Percentiles rank a stretch among this genome's conserved stretches.
Evolutionary conservation across 1,139 yeast genomes (phyloP).

Genomic region (Sugiyamaella sp.): DNA sequence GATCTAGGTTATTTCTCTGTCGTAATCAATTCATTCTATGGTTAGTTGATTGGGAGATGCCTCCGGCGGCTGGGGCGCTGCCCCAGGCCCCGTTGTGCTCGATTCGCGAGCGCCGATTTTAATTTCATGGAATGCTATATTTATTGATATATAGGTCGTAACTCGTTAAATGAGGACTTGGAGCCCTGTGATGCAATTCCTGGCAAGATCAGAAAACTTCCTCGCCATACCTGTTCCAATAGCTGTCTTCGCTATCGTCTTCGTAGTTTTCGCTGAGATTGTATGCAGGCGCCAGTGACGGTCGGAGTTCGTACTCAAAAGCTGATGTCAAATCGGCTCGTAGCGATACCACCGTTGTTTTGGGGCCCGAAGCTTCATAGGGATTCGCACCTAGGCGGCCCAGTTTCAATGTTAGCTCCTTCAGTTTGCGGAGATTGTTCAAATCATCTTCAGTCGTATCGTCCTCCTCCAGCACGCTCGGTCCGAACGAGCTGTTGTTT

Average conservation of each 20-base stretch:
- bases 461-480: slow-evolving; percentile 12
- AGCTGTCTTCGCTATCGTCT: slow-evolving; percentile 24
- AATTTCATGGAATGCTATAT: neutral
- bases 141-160: neutral
- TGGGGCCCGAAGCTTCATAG: neutral
- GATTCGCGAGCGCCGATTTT: neutral
- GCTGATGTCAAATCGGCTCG: neutral
- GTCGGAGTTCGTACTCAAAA: slow-evolving; percentile 11
- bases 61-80: slow-evolving; percentile 1
- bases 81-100: neutral
- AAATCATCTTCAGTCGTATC: slow-evolving; percentile 4
- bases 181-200: neutral
- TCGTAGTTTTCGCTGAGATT: neutral
- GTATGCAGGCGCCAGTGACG: neutral
- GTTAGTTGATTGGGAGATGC: neutral
- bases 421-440: slow-evolving; percentile 8
- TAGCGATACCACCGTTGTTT: neutral
- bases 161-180: neutral
- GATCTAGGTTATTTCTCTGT: neutral
- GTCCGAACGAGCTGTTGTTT: slow-evolving; percentile 11
- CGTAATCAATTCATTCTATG: neutral
- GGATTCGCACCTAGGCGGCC: slow-evolving; percentile 12
- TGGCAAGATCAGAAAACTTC: neutral
- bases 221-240: slow-evolving; percentile 27
- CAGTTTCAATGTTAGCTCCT: slow-evolving; percentile 9